phyloP scores from a whole-genome alignment of 192 early-diverging fungal species.

The Dissophora ornata region DNA sequence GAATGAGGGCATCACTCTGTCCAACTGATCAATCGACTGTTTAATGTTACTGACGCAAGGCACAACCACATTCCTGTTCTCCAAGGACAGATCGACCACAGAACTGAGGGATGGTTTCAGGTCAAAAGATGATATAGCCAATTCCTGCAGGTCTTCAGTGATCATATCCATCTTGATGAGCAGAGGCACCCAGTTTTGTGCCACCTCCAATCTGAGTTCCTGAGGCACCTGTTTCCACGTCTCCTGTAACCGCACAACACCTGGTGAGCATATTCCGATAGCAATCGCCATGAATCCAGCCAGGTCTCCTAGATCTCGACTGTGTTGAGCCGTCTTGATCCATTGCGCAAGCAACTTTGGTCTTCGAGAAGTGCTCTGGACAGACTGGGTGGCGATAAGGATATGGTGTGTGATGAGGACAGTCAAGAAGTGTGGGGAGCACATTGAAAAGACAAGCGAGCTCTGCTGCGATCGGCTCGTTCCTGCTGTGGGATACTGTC shows the following conservation, averaged over 20 bases:
- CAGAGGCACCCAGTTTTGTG: constrained; percentile 69
- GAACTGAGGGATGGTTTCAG: constrained; percentile 15
- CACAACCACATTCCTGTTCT: constrained; percentile 38
- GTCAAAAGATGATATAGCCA: constrained; percentile 33
- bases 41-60: constrained; percentile 75
- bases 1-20: constrained; percentile 51
- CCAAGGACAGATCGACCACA: constrained; percentile 26
- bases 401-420: constrained; percentile 76
- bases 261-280: constrained; percentile 73
- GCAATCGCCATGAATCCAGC: constrained; percentile 75
- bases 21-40: constrained; percentile 60
- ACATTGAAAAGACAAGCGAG: constrained; percentile 51
- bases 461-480: constrained; percentile 38
- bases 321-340: constrained; percentile 71
- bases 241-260: constrained; percentile 72
- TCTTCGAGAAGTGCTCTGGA: constrained; percentile 59
- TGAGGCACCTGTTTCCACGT: constrained; percentile 73
- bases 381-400: constrained; percentile 65
- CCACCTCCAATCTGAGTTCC: constrained; percentile 60
- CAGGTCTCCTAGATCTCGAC: constrained; percentile 69
- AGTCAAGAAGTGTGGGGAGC: constrained; percentile 78
- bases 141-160: constrained; percentile 55
- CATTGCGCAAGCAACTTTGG: constrained; percentile 73
- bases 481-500: constrained; percentile 47
- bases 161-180: constrained; percentile 65